Percentiles rank a stretch among this genome's conserved stretches.
These are phyloP conservation scores for Luffa aegyptiaca DNA, from an alignment of 306 rosid genomes.

Conservation along the genomic window DNA sequence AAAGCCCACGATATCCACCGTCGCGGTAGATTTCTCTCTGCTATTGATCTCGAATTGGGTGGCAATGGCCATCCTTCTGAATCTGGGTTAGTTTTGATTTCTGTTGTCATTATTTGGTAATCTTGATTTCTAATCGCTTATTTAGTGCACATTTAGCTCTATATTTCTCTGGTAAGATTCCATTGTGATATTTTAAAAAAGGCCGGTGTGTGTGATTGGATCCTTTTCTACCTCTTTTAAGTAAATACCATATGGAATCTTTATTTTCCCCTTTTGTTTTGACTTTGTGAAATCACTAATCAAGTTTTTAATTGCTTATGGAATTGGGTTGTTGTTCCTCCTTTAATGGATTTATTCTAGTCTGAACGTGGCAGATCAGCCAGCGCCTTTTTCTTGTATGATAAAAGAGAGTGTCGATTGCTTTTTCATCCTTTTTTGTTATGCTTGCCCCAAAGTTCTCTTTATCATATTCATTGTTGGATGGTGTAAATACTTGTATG, in stretches of 20 bases:
- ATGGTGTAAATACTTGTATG: conserved; percentile 12
- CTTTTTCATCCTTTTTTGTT: neutral
- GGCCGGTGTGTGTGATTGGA: neutral
- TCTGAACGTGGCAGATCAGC: neutral
- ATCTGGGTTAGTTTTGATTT: conserved; percentile 43
- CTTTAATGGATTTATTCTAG: neutral
- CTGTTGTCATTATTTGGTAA: neutral
- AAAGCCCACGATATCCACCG: conserved; percentile 62
- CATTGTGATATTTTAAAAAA: neutral
- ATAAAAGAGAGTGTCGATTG: neutral
- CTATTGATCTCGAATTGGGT: conserved; percentile 56
- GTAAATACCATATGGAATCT: neutral
- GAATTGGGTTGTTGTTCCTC: neutral
- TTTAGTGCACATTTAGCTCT: neutral
- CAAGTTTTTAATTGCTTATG: neutral
- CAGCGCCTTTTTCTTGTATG: neutral
- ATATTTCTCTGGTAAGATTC: neutral
- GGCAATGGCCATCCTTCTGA: conserved; percentile 66
- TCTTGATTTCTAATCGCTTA: neutral
- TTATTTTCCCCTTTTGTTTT: neutral
- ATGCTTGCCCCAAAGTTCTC: neutral
- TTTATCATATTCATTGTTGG: neutral
- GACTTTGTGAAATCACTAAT: neutral
- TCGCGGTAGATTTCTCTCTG: conserved; percentile 58
- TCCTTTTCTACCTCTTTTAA: neutral